Evolutionary conservation across 805 yeast species (phyloP).

Genomic region (Wickerhamiella sorbophila): DNA sequence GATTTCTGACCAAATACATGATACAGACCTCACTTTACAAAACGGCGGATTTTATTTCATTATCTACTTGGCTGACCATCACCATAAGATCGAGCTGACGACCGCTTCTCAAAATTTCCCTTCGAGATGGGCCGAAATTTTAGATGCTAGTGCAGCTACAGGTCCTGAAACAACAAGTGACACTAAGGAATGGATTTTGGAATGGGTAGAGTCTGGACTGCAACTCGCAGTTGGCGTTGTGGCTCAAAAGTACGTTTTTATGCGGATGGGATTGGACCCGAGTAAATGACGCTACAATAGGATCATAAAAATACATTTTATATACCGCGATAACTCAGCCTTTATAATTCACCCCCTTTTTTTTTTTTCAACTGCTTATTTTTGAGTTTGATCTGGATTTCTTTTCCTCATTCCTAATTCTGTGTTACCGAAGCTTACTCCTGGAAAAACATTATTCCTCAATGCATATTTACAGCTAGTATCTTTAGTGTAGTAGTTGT

Average conservation of each 20-base stretch:
- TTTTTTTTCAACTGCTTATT: no score
- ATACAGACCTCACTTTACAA: conserved; percentile 5
- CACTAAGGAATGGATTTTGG: conserved; percentile 70
- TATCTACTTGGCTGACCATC: conserved; percentile 59
- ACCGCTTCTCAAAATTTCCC: conserved; percentile 88
- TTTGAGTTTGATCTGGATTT: no score
- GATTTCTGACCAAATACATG: conserved; percentile 20
- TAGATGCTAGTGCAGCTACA: conserved; percentile 32
- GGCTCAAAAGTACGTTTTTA: conserved; percentile 82
- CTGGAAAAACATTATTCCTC: no score
- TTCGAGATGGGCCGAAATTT: conserved; percentile 82
- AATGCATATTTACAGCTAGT: no score
- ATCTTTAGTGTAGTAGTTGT: no score
- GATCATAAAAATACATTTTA: not conserved
- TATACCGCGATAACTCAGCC: no score
- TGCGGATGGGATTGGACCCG: conserved; percentile 48
- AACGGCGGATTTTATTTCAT: conserved; percentile 50
- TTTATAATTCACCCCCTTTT: no score
- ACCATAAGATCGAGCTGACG: conserved; percentile 57
- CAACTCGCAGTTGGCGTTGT: conserved; percentile 68
- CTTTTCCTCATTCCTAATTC: no score
- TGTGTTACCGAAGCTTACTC: no score
- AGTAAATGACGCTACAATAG: not conserved
- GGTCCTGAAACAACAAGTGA: conserved; percentile 39
- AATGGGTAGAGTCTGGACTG: conserved; percentile 69